Conservation (phyloP, 306 rosid genomes). For the Aeschynomene evenia region DNA sequence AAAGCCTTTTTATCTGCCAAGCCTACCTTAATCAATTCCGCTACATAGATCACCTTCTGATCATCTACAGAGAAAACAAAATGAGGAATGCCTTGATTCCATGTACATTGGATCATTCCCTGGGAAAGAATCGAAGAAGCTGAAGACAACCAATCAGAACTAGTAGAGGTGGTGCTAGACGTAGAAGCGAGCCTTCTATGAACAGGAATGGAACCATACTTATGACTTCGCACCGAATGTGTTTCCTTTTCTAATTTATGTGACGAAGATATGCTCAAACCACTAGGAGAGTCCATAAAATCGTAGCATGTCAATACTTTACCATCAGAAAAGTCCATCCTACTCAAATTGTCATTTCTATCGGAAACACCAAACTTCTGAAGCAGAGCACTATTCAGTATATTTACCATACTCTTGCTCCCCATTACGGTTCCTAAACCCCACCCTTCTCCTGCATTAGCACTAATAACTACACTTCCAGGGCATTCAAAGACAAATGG, state of each 20-base stretch:
- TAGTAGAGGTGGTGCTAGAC: constrained; percentile 56
- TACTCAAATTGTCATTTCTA: constrained; percentile 43
- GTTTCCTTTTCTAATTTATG: constrained; percentile 37
- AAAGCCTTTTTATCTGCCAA: constrained; percentile 48
- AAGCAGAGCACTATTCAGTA: constrained; percentile 70
- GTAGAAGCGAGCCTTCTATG: constrained; percentile 54
- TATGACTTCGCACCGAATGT: constrained; percentile 40
- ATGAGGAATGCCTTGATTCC: constrained; percentile 81
- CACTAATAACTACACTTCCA: constrained; percentile 23
- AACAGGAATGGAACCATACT: constrained; percentile 37
- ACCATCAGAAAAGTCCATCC: constrained; percentile 46
- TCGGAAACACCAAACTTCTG: constrained; percentile 49
- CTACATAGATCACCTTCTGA: constrained; percentile 68
- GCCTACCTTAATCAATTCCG: constrained; percentile 53
- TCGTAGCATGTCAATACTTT: constrained; percentile 52
- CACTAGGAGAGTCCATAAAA: constrained; percentile 46
- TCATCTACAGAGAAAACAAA: constrained; percentile 80
- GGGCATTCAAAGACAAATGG: constrained; percentile 41
- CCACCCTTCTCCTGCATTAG: constrained; percentile 39
- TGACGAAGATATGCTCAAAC: constrained; percentile 47
- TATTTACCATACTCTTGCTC: constrained; percentile 83
- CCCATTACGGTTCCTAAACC: constrained; percentile 72
- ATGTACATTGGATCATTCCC: constrained; percentile 92
- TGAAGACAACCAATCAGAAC: constrained; percentile 55
- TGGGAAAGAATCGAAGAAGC: constrained; percentile 48